Evolutionary conservation across 805 yeast species (phyloP).

Genomic region (Candida maltosa): DNA sequence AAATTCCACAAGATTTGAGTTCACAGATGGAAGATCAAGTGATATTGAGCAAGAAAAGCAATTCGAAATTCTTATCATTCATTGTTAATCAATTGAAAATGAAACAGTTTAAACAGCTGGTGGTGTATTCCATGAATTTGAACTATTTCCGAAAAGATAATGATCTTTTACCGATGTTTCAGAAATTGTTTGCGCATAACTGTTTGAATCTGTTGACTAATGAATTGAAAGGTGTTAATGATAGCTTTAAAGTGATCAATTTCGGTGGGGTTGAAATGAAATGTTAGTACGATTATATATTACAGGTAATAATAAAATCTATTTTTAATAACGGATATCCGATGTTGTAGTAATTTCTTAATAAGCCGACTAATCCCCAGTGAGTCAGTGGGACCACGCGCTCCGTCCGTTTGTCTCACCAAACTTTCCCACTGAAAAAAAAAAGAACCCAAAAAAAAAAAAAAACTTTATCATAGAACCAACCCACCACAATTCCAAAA

Average conservation of each 20-base stretch:
- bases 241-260: background rate
- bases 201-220: constrained; percentile 3
- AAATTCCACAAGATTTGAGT: background rate
- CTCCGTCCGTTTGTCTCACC: background rate
- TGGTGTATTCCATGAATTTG: constrained; percentile 5
- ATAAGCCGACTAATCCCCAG: no score
- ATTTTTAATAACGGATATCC: background rate
- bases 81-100: constrained; percentile 4
- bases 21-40: background rate
- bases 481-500: no score
- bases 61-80: constrained; percentile 4
- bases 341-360: background rate
- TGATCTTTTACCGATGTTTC: constrained; percentile 5
- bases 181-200: constrained; percentile 7
- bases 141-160: background rate
- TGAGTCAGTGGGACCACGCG: no score
- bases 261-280: constrained; percentile 5
- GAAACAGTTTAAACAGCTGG: constrained; percentile 5
- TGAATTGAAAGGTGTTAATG: background rate
- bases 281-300: background rate
- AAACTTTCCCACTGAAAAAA: no score
- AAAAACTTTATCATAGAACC: no score
- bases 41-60: constrained; percentile 5
- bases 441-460: background rate
- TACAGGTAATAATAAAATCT: background rate